These are phyloP conservation scores for Trichoderma oligosporum DNA, from an alignment of 2,329 filamentous ascomycete species.

Conservation along the genomic window DNA sequence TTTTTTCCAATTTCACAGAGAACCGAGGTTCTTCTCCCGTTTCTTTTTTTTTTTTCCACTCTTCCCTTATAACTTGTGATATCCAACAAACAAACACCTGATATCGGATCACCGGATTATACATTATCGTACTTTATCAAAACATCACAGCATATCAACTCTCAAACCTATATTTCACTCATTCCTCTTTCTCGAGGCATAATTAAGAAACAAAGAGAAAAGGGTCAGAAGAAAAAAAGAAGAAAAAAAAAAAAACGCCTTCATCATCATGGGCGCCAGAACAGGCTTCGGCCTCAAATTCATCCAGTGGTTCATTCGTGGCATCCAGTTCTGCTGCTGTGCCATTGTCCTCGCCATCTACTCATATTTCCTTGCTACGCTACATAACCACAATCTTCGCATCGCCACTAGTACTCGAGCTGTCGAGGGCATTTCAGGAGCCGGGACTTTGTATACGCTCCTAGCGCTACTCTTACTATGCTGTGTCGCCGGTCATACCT, in stretches of 20 bases:
- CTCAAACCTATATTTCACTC: not conserved
- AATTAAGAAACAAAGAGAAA: too few relatives aligned
- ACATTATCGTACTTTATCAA: too few relatives aligned
- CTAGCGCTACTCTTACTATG: conserved; percentile 71
- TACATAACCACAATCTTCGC: conserved; percentile 58
- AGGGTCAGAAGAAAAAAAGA: not conserved
- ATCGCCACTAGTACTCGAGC: conserved; percentile 67
- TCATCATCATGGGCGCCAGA: conserved; percentile 31
- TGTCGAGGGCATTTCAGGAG: conserved; percentile 74
- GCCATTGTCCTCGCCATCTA: conserved; percentile 73
- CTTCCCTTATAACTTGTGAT: not conserved
- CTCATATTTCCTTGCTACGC: conserved; percentile 77
- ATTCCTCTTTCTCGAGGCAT: not conserved
- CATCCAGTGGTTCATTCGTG: conserved; percentile 66
- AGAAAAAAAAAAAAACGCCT: not conserved
- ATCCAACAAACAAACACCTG: too few relatives aligned
- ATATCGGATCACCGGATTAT: too few relatives aligned
- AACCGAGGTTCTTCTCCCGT: too few relatives aligned
- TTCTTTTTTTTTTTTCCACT: not conserved
- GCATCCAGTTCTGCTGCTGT: conserved; percentile 68
- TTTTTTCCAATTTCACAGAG: too few relatives aligned
- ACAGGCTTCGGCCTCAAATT: conserved; percentile 58
- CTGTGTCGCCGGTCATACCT: conserved; percentile 69
- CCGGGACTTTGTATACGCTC: conserved; percentile 69
- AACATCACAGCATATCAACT: not conserved